A percentile compares a stretch with the other conserved stretches of the same genome.
Conservation (phyloP, 1,139 yeast species). For the Ogataea hybrid region DNA sequence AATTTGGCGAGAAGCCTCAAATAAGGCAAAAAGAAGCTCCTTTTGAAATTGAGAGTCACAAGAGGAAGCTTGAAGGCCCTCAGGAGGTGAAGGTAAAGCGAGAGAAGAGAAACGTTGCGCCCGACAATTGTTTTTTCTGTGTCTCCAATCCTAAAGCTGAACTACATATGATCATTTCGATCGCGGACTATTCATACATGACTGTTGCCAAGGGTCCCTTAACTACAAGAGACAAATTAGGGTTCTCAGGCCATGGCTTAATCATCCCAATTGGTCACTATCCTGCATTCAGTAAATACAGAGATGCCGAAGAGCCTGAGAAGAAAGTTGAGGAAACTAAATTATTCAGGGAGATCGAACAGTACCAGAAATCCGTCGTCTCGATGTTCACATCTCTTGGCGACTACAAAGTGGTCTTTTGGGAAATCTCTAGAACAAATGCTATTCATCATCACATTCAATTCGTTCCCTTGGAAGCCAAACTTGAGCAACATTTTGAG, state of each 20-base stretch:
- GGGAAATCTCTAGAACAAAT: conserved; percentile 55
- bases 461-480: conserved; percentile 53
- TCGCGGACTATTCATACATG: conserved; percentile 63
- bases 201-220: conserved; percentile 90
- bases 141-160: conserved; percentile 77
- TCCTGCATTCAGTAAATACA: conserved; percentile 41
- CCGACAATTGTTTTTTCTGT: conserved; percentile 76
- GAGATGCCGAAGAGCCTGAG: conserved; percentile 22
- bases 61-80: neutral
- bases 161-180: conserved; percentile 76
- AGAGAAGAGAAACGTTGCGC: conserved; percentile 39
- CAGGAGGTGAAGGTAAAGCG: conserved; percentile 17
- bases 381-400: conserved; percentile 39
- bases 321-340: conserved; percentile 34
- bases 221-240: conserved; percentile 44
- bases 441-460: conserved; percentile 70
- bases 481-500: conserved; percentile 43
- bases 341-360: conserved; percentile 39
- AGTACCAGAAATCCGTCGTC: conserved; percentile 45
- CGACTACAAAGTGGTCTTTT: conserved; percentile 49
- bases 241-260: conserved; percentile 79
- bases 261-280: conserved; percentile 80
- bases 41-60: neutral
- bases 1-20: conserved; percentile 19
- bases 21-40: neutral